Evolutionary conservation across 2,329 filamentous ascomycete species (phyloP).

Genomic region (Bretziella fagacearum): DNA sequence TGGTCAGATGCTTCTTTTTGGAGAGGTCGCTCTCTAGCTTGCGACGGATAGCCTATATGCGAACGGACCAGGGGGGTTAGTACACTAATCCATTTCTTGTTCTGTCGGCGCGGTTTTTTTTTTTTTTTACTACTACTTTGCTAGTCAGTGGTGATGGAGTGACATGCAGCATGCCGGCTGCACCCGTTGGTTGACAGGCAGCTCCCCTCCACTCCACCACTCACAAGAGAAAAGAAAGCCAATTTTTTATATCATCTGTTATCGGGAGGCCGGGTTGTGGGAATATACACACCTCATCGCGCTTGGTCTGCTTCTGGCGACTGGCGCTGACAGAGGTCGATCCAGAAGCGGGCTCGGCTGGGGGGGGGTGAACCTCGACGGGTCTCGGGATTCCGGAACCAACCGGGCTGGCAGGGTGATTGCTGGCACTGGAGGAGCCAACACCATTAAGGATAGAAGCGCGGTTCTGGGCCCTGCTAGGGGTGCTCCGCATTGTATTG

Average conservation of each 20-base stretch:
- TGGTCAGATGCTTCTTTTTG: conserved; percentile 80
- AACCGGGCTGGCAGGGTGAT: conserved; percentile 44
- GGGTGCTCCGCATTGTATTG: conserved; percentile 53
- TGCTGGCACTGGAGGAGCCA: conserved; percentile 3
- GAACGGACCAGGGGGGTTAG: conserved; percentile 12
- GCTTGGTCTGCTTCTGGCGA: conserved; percentile 88
- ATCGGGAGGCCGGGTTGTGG: background rate
- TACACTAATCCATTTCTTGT: background rate
- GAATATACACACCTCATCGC: conserved; percentile 68
- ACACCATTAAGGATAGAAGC: conserved; percentile 28
- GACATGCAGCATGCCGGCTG: background rate
- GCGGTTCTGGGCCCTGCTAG: conserved; percentile 42
- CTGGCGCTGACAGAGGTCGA: conserved; percentile 70
- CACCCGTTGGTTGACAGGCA: background rate
- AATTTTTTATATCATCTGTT: background rate
- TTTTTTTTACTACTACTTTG: background rate
- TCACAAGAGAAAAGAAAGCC: background rate
- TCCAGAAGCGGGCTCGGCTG: conserved; percentile 36
- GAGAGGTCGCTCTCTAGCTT: conserved; percentile 96
- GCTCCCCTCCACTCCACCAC: background rate
- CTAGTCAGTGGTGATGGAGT: background rate
- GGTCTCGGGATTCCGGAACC: conserved; percentile 56
- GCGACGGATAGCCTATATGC: conserved; percentile 67
- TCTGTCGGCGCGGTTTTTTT: too few relatives aligned
- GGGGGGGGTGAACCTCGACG: conserved; percentile 42